Evolutionary conservation across 2,329 filamentous ascomycete species (phyloP).

Genomic region (Aspergillus luchuensis): DNA sequence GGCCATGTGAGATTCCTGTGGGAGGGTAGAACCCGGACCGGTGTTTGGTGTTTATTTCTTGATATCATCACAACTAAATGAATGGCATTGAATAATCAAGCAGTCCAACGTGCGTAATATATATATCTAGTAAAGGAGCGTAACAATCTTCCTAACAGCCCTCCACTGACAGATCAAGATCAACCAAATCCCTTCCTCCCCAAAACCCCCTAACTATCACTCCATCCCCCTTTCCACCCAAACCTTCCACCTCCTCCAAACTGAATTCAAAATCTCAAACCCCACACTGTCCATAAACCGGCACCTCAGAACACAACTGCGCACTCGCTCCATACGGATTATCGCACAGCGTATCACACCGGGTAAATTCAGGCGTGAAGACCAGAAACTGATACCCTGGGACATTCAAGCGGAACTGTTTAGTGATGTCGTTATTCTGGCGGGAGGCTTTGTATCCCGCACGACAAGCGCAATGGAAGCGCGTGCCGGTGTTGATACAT

Average conservation of each 20-base stretch:
- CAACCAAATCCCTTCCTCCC: no score
- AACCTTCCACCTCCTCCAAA: no score
- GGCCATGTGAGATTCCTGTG: neutral
- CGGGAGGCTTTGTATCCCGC: constrained; percentile 44
- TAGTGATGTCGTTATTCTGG: constrained; percentile 30
- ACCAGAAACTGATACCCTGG: constrained; percentile 44
- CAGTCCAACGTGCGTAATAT: no score
- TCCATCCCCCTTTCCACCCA: neutral
- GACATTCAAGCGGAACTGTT: constrained; percentile 43
- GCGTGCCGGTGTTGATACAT: constrained; percentile 45
- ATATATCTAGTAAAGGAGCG: no score
- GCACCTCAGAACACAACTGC: constrained; percentile 41
- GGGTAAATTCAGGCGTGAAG: constrained; percentile 39
- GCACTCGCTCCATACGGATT: constrained; percentile 33
- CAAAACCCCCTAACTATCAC: neutral
- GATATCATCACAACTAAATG: no score
- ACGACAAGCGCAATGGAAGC: constrained; percentile 47
- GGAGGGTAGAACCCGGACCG: constrained; percentile 7
- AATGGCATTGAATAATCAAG: no score
- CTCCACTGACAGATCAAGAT: no score
- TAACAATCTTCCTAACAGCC: no score
- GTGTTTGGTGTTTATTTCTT: constrained; percentile 7
- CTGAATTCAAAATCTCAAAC: constrained; percentile 10
- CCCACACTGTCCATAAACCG: constrained; percentile 30
- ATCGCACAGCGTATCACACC: constrained; percentile 41